phyloP scores from a whole-genome alignment of 768 basidiomycete genomes.

The Neoboletus brunneissimus region DNA sequence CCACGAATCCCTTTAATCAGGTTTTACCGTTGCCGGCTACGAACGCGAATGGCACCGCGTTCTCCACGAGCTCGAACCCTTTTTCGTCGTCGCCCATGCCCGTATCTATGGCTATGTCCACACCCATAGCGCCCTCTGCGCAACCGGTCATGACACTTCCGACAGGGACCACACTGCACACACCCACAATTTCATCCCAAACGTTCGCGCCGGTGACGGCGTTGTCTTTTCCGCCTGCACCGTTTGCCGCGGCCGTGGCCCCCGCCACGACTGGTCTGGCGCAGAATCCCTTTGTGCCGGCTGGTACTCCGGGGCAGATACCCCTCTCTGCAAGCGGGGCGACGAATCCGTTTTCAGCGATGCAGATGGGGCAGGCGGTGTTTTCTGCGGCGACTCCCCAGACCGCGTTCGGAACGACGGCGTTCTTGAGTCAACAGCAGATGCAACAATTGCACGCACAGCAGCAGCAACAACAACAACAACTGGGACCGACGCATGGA shows the following conservation, averaged over 20 bases:
- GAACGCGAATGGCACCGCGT: background rate
- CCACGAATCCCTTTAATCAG: conserved; percentile 22
- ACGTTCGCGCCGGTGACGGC: background rate
- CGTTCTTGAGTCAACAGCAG: conserved; percentile 22
- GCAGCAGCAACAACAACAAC: conserved; percentile 25
- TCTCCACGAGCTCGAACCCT: conserved; percentile 10
- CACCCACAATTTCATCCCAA: background rate
- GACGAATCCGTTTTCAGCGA: conserved; percentile 19
- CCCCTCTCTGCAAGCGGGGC: conserved; percentile 14
- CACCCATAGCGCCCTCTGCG: conserved; percentile 5
- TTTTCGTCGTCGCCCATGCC: conserved; percentile 12
- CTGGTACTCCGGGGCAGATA: conserved; percentile 20
- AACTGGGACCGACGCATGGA: conserved; percentile 8
- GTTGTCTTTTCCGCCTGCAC: conserved; percentile 1
- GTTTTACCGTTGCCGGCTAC: background rate
- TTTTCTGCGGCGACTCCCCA: conserved; percentile 32
- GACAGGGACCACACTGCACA: conserved; percentile 6
- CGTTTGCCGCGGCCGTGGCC: background rate
- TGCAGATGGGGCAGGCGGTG: conserved; percentile 14
- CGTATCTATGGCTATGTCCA: conserved; percentile 2
- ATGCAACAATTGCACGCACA: background rate
- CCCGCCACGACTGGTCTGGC: background rate
- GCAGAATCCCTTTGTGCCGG: conserved; percentile 23
- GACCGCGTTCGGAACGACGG: conserved; percentile 15
- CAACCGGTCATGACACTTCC: conserved; percentile 8